Percentiles rank a stretch among this genome's conserved stretches.
These are phyloP conservation scores for Melaleuca alternifolia DNA, from an alignment of 345 rosid genomes.

Conservation along the genomic window DNA sequence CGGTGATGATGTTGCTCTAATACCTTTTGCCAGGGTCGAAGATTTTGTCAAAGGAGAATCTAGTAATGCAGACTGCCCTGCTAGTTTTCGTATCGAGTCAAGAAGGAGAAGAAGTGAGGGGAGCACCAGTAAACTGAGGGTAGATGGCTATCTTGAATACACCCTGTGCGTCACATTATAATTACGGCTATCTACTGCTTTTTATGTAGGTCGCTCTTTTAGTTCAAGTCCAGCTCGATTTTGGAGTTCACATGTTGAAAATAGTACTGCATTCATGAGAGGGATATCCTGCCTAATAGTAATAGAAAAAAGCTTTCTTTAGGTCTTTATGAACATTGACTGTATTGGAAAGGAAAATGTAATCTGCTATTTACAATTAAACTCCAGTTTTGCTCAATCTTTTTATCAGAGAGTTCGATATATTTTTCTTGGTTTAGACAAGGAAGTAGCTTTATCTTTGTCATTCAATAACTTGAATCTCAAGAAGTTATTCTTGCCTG, in stretches of 20 bases:
- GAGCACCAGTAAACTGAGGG: constrained; percentile 46
- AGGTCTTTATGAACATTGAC: not conserved
- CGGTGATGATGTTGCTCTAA: constrained; percentile 43
- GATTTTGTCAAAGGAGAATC: constrained; percentile 54
- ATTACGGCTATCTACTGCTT: not conserved
- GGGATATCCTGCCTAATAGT: not conserved
- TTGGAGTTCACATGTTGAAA: not conserved
- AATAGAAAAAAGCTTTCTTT: not conserved
- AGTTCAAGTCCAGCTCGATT: not conserved
- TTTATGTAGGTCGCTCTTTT: not conserved
- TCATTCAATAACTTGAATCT: not conserved
- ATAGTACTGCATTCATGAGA: not conserved
- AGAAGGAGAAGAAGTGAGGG: constrained; percentile 51
- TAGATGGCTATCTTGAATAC: constrained; percentile 51
- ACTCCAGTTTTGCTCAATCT: not conserved
- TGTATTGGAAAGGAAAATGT: not conserved
- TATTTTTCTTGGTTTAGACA: not conserved
- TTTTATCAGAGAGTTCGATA: not conserved
- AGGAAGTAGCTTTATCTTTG: not conserved
- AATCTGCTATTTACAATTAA: not conserved
- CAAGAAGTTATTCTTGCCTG: not conserved
- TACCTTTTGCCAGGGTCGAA: constrained; percentile 44
- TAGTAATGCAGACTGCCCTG: constrained; percentile 43
- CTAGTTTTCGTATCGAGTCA: constrained; percentile 43
- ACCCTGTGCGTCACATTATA: constrained; percentile 26